Evolutionary conservation across 306 rosid species (phyloP).

Genomic region (Gastrolobium villosum): DNA sequence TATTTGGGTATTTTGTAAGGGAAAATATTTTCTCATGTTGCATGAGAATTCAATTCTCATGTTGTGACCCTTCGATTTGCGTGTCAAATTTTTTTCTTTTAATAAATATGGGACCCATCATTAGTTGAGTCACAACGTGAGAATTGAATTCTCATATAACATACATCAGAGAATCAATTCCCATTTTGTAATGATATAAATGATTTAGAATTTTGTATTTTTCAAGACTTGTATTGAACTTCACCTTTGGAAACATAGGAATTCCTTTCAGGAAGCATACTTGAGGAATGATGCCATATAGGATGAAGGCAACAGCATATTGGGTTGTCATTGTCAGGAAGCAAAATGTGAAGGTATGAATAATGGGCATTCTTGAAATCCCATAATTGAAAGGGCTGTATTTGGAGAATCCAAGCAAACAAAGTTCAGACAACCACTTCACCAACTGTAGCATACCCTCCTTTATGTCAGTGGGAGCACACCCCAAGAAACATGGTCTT

Average conservation of each 20-base stretch:
- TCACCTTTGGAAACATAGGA: constrained; percentile 53
- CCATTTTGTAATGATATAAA: no score
- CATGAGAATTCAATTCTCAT: no score
- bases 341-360: constrained; percentile 44
- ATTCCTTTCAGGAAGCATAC: constrained; percentile 56
- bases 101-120: no score
- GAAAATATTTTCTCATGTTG: no score
- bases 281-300: constrained; percentile 59
- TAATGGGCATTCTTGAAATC: constrained; percentile 45
- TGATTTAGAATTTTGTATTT: no score
- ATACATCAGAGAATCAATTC: no score
- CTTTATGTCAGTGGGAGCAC: constrained; percentile 57
- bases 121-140: no score
- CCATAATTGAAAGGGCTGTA: constrained; percentile 55
- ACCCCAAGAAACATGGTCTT: constrained; percentile 58
- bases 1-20: no score
- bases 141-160: no score
- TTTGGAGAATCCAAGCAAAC: constrained; percentile 48
- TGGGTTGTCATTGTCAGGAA: constrained; percentile 40
- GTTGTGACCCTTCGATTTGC: no score
- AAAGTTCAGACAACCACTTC: constrained; percentile 54
- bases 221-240: not conserved
- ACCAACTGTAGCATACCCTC: constrained; percentile 56
- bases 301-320: constrained; percentile 41
- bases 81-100: no score